A percentile compares a stretch with the other conserved stretches of the same genome.
Evolutionary conservation across 1,139 yeast genomes (phyloP).

Genomic region (Saccharomyces hybrid): DNA sequence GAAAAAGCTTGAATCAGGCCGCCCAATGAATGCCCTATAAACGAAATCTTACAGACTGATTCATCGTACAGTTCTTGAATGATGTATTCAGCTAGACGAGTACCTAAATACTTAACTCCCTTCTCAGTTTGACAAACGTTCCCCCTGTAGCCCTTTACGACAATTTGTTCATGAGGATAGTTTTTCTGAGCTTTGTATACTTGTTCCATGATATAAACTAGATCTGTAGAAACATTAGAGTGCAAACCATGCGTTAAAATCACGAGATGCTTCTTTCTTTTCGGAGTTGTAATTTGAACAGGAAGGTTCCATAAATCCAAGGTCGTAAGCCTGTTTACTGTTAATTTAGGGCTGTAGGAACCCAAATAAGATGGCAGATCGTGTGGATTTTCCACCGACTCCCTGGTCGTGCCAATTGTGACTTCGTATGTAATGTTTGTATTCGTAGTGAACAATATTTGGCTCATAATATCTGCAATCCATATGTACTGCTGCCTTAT

Average conservation of each 20-base stretch:
- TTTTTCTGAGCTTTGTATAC: slow-evolving; percentile 46
- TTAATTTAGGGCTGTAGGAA: slow-evolving; percentile 26
- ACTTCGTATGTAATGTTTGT: slow-evolving; percentile 67
- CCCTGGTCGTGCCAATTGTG: slow-evolving; percentile 46
- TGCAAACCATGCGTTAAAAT: slow-evolving; percentile 77
- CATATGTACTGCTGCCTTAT: slow-evolving; percentile 49
- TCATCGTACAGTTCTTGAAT: slow-evolving; percentile 46
- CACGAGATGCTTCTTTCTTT: slow-evolving; percentile 17
- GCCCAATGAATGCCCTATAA: slow-evolving; percentile 85
- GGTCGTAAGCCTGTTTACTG: slow-evolving; percentile 52
- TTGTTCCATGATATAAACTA: slow-evolving; percentile 75
- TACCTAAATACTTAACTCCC: slow-evolving; percentile 79
- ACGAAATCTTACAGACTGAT: slow-evolving; percentile 57
- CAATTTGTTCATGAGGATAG: slow-evolving; percentile 45
- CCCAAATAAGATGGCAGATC: slow-evolving; percentile 15
- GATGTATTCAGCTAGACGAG: slow-evolving; percentile 68
- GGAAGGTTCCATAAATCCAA: slow-evolving; percentile 67
- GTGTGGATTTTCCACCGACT: slow-evolving; percentile 24
- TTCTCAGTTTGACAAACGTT: slow-evolving; percentile 84
- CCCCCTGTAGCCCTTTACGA: slow-evolving; percentile 74
- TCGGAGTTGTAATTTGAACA: slow-evolving; percentile 34
- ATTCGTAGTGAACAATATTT: slow-evolving; percentile 64
- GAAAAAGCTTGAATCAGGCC: slow-evolving; percentile 87
- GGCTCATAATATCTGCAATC: slow-evolving; percentile 77
- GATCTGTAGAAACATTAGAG: slow-evolving; percentile 78